Evolutionary conservation across 441 rosid genomes (phyloP), one percentile per base, ranked within the genome.

Genomic region (Populus hybrid): DNA sequence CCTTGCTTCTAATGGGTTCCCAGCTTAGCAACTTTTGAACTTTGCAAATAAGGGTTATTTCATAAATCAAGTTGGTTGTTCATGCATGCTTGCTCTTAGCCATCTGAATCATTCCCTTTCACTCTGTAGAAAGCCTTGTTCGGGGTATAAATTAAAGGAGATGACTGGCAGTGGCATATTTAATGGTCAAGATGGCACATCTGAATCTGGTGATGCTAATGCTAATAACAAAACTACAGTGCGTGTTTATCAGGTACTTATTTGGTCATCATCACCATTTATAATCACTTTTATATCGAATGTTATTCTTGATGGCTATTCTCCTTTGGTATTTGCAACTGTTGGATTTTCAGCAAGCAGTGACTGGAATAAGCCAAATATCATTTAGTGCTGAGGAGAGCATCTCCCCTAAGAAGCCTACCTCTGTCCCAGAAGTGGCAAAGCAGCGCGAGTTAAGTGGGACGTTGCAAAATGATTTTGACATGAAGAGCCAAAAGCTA

Each of bases 401-500:
- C 67, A 57, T 89, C 69, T 88, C 96, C 40, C 98, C 93, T 34
- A 91, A 87, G 73, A 92, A 87, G 85, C 99, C 98, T 0, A 67
- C 78, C 71, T 78, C 92, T 64, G 42, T 92, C 71, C 89, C 97
- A 19, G 99, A 92, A 85, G 91, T 91, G 57, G 93, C 98, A 8
- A 96, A 96, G 87, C 99, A 96, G 90, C 91, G 98, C 18, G 99
- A 96, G 83, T 84, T 96, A 30, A 94, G 94, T 53, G 99, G 98
- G 32, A 87, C 92, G 0, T 74, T 88, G 72, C 94, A 89, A 76
- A 91, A 81, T 14, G 97, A 96, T 19, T 81, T 89, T 5, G 97
- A 88, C 73, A 79, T 84, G 21, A 89, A 74, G 83, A 83, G 90
- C 79, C 89, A 94, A 83, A 96, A 94, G 83, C 98, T 88, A 75